Base-by-base conservation (phyloP, 2,329 filamentous ascomycete genomes). In the Parascedosporium putredinis region DNA sequence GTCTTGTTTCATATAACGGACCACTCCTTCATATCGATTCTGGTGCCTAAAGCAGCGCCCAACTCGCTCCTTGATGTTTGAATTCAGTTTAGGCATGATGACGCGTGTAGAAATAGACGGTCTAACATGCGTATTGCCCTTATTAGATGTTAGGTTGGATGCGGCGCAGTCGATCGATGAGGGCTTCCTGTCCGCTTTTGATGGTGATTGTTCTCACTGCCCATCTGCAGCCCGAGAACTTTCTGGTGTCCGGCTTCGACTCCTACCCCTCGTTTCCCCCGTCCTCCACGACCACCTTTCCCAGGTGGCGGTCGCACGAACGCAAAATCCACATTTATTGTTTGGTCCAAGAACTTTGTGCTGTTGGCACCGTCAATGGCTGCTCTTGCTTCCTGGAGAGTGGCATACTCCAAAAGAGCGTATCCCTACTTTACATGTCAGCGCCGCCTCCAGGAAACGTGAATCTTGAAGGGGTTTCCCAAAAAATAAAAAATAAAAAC, bases 341-440 rank as follows among this genome's bases (percentile, higher is more conserved):
- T 88, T 73, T 93, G 86, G 58, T 93, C 87, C 42, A 93, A 76
- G 50, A 93, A 71, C 65, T 90, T 86, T 38, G 82, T 80, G 54
- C 81, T 73, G 64, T 93, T 78, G n/a, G 84, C 84, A 58, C 81
- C 83, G 63, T 88, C 82, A 60, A 93, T 88, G 42, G 87, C 87
- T n/a, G 83, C 84, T 55, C 84, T 79, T 12, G 87, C 87, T 64
- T 93, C 87, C 55, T 82, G 76, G 36, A 89, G 72, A 1, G 86
- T 91, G 1, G 85, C 74, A 66, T 89, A 93, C 64, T 93, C 88
- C 64, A 93, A 90, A 57, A 93, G 69, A 25, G 84, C 86, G 67
- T 93, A 93, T 56, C 87, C 87, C 86, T 91, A 53, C 23, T 9
- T 25, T 2, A 20, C 29, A 18, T 16, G 7, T 34, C 45, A 36